phyloP scores from a whole-genome alignment of 2,329 filamentous ascomycete species.

The Exophiala viscosa region DNA sequence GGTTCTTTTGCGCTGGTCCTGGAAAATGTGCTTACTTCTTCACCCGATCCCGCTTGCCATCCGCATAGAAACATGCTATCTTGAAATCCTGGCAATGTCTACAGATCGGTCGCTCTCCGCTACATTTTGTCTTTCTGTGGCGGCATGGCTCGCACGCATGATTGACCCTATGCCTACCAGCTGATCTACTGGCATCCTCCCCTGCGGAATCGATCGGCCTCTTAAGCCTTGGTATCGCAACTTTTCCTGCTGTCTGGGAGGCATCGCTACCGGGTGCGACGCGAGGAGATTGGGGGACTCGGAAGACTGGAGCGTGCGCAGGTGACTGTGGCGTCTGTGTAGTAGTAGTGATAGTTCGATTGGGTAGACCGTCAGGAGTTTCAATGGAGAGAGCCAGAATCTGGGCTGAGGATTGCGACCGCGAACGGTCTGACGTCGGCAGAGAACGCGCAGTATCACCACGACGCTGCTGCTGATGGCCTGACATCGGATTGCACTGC shows the following conservation, averaged over 20 bases:
- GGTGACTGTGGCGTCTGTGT: conserved; percentile 7
- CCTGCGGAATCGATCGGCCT: conserved; percentile 20
- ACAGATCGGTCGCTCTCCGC: conserved; percentile 40
- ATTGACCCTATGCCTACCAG: conserved; percentile 29
- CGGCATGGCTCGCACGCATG: conserved; percentile 43
- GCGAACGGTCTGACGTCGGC: conserved; percentile 1
- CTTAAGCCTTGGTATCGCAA: conserved; percentile 34
- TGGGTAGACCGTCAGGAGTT: conserved; percentile 3
- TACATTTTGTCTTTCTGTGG: conserved; percentile 44
- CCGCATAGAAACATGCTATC: conserved; percentile 39
- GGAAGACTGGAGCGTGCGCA: conserved; percentile 14
- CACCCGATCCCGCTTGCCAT: conserved; percentile 43
- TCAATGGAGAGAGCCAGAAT: conserved; percentile 16
- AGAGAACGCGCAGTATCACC: conserved; percentile 4
- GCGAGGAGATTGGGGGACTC: conserved; percentile 24
- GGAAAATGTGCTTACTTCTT: conserved; percentile 36
- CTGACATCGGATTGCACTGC: conserved; percentile 2
- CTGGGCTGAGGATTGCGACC: conserved; percentile 10
- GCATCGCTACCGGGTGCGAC: conserved; percentile 6
- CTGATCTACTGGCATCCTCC: conserved; percentile 13
- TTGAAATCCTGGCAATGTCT: conserved; percentile 39
- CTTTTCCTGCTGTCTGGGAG: conserved; percentile 23
- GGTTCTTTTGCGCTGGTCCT: conserved; percentile 1
- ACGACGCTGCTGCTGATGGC: conserved; percentile 7
- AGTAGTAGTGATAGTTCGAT: conserved; percentile 1